These are phyloP conservation scores for Canariomyces notabilis DNA, from an alignment of 2,329 filamentous ascomycete species.

Conservation along the genomic window DNA sequence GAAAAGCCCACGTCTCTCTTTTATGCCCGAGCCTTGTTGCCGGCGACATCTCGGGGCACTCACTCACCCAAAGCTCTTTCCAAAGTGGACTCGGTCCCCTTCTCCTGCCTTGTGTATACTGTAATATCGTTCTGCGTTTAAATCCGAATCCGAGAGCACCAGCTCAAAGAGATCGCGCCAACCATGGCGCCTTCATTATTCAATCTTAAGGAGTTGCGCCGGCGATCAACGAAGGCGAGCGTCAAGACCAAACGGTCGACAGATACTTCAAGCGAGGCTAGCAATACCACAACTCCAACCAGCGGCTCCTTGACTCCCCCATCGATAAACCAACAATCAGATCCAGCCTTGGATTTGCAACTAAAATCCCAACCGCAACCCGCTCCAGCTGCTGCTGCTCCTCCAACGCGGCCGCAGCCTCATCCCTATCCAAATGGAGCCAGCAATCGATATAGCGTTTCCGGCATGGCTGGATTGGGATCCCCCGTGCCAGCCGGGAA, in stretches of 20 bases:
- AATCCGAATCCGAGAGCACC: no score
- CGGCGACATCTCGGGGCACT: no score
- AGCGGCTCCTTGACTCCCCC: slow-evolving; percentile 71
- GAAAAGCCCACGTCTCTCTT: not conserved
- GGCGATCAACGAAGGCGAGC: slow-evolving; percentile 70
- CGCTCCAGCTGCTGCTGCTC: slow-evolving; percentile 25
- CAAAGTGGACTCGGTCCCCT: no score
- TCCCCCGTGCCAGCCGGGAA: slow-evolving; percentile 51
- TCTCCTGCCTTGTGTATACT: no score
- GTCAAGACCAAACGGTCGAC: slow-evolving; percentile 61
- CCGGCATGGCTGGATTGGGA: slow-evolving; percentile 58
- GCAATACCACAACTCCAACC: slow-evolving; percentile 56
- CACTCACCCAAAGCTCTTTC: no score
- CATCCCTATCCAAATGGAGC: slow-evolving; percentile 32
- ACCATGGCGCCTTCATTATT: slow-evolving; percentile 62
- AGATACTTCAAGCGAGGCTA: slow-evolving; percentile 57
- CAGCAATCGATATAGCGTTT: slow-evolving; percentile 58
- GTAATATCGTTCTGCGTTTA: no score
- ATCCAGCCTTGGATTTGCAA: slow-evolving; percentile 61
- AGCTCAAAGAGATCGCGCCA: slow-evolving; percentile 6
- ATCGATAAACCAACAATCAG: slow-evolving; percentile 62
- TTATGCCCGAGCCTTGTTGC: no score
- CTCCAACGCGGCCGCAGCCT: slow-evolving; percentile 34
- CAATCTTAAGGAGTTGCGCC: slow-evolving; percentile 63
- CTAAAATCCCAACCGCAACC: slow-evolving; percentile 51